These are phyloP conservation scores for Mortierella sp. DNA, from an alignment of 371 early-diverging fungal genomes.

Conservation along the genomic window DNA sequence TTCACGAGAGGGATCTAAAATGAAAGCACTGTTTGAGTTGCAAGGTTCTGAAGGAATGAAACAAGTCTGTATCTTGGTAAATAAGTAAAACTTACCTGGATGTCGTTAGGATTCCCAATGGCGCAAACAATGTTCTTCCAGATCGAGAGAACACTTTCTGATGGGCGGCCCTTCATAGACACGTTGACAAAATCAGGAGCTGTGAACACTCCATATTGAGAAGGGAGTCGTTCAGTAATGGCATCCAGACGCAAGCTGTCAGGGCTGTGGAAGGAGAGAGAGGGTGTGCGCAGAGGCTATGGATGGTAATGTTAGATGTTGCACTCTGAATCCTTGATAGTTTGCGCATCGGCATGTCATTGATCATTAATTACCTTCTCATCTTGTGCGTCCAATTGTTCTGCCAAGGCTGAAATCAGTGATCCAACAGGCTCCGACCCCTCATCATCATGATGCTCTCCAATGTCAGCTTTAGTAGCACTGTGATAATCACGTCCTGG, in stretches of 20 bases:
- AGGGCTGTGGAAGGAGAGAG: slow-evolving; percentile 48
- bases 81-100: slow-evolving; percentile 24
- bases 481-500: slow-evolving; percentile 30
- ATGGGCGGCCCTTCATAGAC: slow-evolving; percentile 26
- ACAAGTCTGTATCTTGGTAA: slow-evolving; percentile 1
- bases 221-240: slow-evolving; percentile 49
- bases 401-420: slow-evolving; percentile 30
- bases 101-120: slow-evolving; percentile 46
- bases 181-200: slow-evolving; percentile 42
- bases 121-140: slow-evolving; percentile 52
- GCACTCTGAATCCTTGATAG: neutral
- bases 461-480: slow-evolving; percentile 27
- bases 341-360: neutral
- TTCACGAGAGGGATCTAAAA: slow-evolving; percentile 66
- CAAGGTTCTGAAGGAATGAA: neutral
- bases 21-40: slow-evolving; percentile 4
- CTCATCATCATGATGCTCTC: slow-evolving; percentile 48
- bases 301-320: neutral
- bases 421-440: slow-evolving; percentile 29
- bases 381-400: slow-evolving; percentile 29
- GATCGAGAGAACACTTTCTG: slow-evolving; percentile 13
- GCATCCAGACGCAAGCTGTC: slow-evolving; percentile 49
- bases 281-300: slow-evolving; percentile 40
- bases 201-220: slow-evolving; percentile 46
- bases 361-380: slow-evolving; percentile 26